Base-by-base conservation (phyloP, 1,284 basidiomycete species). In the Ustilago trichophora region DNA sequence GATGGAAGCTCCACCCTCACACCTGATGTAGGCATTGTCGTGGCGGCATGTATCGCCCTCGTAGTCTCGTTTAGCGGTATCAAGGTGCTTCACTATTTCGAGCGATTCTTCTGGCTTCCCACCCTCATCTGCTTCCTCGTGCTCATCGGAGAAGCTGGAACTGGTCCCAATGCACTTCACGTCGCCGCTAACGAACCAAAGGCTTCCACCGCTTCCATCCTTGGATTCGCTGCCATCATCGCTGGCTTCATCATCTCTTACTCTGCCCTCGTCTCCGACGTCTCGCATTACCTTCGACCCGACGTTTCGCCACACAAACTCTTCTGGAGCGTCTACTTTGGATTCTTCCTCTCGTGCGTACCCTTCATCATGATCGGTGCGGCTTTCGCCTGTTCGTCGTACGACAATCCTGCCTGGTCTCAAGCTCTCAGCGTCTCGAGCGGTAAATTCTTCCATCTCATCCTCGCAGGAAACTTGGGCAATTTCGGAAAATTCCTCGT, bases 401-500 rank as follows among this genome's bases (percentile, higher is more conserved):
- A 87, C 48, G 84, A 84, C n/a, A 80, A 85, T 34, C 83, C 85
- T 0, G 83, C 81, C 0, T 89, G 87, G 76, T 78, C 84, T 6
- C 32, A 26, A 1, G 73, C 75, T 6, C 54, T 80, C 7, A 12
- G 19, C 0, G 58, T 65, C 9, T 73, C 54, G 37, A 72, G 81
- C 88, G 41, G 91, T 87, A 89, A 90, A 4, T 85, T 95, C 9
- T 80, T 95, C 12, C 86, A 87, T 58, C 87, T 90, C 3, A 89
- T 94, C 85, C 85, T 92, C 1, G 83, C 83, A 7, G 89, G 89
- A 1, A 65, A 56, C 1, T 85, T 85, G 83, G 82, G 88, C 32
- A 84, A 84, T 13, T 93, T 93, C 77, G 91, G 91, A 3, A 89
- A 91, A 77, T 92, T 96, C 83, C 84, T 95, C 51, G 91, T 90